Base-by-base conservation (phyloP, 2,329 filamentous ascomycete species). In the Hypoxylon sp. region DNA sequence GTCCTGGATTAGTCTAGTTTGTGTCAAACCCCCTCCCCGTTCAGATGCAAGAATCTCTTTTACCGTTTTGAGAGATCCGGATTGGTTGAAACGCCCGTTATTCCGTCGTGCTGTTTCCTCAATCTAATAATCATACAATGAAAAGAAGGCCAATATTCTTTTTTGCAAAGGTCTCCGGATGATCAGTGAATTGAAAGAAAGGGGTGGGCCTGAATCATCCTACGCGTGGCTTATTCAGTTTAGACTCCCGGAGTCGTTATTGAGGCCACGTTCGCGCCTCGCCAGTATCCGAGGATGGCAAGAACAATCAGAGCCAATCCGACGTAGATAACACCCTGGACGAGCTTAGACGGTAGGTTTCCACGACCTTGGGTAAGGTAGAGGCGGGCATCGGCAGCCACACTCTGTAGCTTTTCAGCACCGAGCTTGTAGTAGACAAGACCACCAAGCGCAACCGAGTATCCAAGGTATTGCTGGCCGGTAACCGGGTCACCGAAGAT, bases 381-480 rank as follows among this genome's bases (percentile, higher is more conserved):
- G 4, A 41, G 37, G n/a, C 37, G 37, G 10, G 37, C 37, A 19
- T 41, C 37, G 8, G 37, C 37, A 41, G 37, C 37, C 6, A 41
- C 37, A 19, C n/a, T 1, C 10, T 41, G 37, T 19, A 41, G 11
- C 37, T 41, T 41, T n/a, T 41, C 37, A 10, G 17, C n/a, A 41
- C 37, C 37, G 37, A 41, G 37, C 37, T 41, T 41, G 37, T 41
- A 41, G 37, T 41, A 41, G 37, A 41, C 37, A 19, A 41, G 37
- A 8, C 37, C 37, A 13, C 37, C 37, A 6, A 41, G 11, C 6
- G 37, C 37, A 19, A 41, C 8, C n/a, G 37, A 41, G 37, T 41
- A 41, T 41, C 37, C 37, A 4, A 41, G 4, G 37, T 41, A 41
- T 19, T 41, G 37, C 37, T 41, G 37, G 37, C 37, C 37, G 19